Evolutionary conservation across 192 early-diverging fungal species (phyloP), one percentile per base, ranked within the genome.

Genomic region (Funneliformis geosporum): DNA sequence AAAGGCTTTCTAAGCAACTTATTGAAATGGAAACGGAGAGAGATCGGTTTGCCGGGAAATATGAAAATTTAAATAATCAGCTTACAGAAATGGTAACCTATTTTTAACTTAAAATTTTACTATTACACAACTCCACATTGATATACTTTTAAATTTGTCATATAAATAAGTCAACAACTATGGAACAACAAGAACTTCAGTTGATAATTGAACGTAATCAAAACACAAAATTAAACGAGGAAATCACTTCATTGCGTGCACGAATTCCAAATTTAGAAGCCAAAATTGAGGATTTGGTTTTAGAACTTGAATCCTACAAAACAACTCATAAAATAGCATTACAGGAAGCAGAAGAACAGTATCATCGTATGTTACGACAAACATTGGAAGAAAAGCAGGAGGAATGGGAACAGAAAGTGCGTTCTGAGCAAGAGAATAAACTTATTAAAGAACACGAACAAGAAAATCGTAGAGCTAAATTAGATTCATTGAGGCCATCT

Each of bases 371-470:
- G 18, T 28, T 66, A 66, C 21, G 25, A 38, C 64, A 66, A 38
- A 33, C 64, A 14, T 33, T 66, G 16, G 64, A 66, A 4, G 64
- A 66, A 66, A 66, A 66, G 33, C 64, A 66, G 33, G 64, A 66
- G 11, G 64, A 66, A 66, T 66, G 21, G 28, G 64, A 66, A 66
- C 27, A 66, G n/a, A 66, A 33, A 66, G 11, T 66, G 33, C 28
- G 27, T 14, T 66, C 64, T 33, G 64, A 66, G n/a, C 64, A 66
- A 66, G 27, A 66, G 33, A 18, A 33, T 2, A 66, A 66, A 66
- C 33, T 33, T 55, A 67, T 18, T 25, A 73, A 73, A 40, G 70
- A 73, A 12, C 40, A n/a, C 46, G 70, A 73, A 73, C 21, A 44
- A 5, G 70, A 73, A 43, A 73, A 11, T 11, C 43, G 21, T 8